Conservation (phyloP, 768 basidiomycete genomes). For the Boletus subparvulus region DNA sequence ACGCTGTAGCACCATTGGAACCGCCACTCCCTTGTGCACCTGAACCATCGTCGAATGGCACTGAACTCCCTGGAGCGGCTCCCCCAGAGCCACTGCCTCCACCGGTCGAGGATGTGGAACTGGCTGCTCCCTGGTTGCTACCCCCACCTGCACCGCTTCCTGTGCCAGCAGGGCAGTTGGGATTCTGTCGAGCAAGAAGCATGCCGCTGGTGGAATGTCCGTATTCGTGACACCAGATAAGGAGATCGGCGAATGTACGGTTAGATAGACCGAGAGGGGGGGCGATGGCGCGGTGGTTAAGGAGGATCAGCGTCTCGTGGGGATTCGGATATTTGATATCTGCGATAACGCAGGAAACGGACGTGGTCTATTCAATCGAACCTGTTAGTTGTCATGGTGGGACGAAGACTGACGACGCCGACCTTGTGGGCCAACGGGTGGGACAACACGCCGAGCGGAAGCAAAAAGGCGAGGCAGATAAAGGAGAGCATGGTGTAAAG, state of each 20-base stretch:
- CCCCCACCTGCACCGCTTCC: background rate
- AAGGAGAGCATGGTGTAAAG: conserved; percentile 25
- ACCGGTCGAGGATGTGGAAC: background rate
- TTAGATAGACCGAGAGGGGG: conserved; percentile 26
- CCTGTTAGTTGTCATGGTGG: background rate
- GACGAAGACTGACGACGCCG: background rate
- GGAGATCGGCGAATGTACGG: conserved; percentile 26
- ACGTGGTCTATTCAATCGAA: conserved; percentile 1
- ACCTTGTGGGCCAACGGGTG: conserved; percentile 21
- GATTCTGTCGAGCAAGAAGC: conserved; percentile 26
- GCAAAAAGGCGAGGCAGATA: conserved; percentile 18
- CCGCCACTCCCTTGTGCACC: background rate
- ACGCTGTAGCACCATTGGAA: background rate
- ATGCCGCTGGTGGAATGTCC: conserved; percentile 5
- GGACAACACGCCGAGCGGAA: conserved; percentile 18
- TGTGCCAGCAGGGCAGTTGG: conserved; percentile 13
- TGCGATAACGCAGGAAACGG: conserved; percentile 29
- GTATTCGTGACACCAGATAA: conserved; percentile 28
- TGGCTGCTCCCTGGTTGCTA: background rate
- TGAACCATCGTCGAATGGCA: background rate
- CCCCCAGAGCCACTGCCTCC: background rate
- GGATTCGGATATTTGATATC: conserved; percentile 26
- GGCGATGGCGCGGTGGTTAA: conserved; percentile 16
- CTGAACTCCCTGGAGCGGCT: background rate
- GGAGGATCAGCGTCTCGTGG: conserved; percentile 22